Base-by-base conservation (phyloP, 2,329 filamentous ascomycete genomes). In the Sarocladium brachiariae region DNA sequence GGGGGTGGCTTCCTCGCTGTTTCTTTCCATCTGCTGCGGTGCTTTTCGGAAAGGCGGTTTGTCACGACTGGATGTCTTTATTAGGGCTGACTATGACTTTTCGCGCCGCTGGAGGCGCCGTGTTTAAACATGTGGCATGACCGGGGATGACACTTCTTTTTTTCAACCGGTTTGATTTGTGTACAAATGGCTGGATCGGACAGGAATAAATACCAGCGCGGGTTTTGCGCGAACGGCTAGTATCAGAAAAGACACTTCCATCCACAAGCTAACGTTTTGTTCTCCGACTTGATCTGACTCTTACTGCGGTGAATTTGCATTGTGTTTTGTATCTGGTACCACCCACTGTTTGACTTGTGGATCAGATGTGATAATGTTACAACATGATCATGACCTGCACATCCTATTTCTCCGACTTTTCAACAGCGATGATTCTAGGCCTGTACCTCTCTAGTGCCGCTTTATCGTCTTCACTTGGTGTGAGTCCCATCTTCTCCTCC, bases 401-500 rank as follows among this genome's bases (percentile, higher is more conserved):
- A n/a, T n/a, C n/a, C n/a, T n/a, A n/a, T n/a, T n/a, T n/a, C 13
- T 53, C 49, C 2, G 46, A 46, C 50, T 55, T 67, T 16, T 86
- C 83, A 25, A 88, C 75, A 11, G 76, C 61, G 34, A 73, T 76
- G 52, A 92, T 77, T 57, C 72, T 81, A 7, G 87, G 87, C 27
- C 81, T 70, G 43, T 77, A 67, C 47, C 74, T 74, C 46, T 80
- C 74, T 55, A 95, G 65, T 11, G 78, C 78, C 53, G 82, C 80
- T 63, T 81, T 84, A 62, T 95, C 89, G 61, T 86, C 74, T 54
- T 88, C 82, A 1, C 82, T 85, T 1, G 90, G 80, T 34, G 78
- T 82, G 65, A 89, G 78, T 6, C 86, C 87, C 54, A 91, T 77
- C 37, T 77, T 81, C 62, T 86, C 78, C 68, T 92, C 90, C 14